Base-by-base conservation (phyloP, 148 eudicot species). In the Rhododendron simsii region DNA sequence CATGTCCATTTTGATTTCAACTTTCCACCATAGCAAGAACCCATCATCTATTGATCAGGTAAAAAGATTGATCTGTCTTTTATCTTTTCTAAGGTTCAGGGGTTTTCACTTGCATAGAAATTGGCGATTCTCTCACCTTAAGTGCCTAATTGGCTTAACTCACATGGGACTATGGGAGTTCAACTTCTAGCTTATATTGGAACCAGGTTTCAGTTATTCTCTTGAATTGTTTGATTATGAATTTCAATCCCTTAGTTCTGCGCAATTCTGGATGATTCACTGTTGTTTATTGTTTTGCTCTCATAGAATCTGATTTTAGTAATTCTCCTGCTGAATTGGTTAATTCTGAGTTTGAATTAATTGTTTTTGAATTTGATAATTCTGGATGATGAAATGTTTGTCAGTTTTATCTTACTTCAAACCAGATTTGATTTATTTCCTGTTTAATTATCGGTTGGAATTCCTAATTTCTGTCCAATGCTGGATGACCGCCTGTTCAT, bases 21-120 rank as follows among this genome's bases (percentile, higher is more conserved):
- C 98, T 81, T 97, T 97, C 81, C 96, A 97, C 86, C 99, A 97
- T 90, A 94, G 91, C 82, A 95, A 91, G 90, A 89, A 84, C 84
- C 98, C 99, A 21, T 92, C 99, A 63, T 95, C 98, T 61, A 95
- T 97, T 86, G 98, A 97, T 93, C 99, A 97, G 99, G 99, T 97
- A 89, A 39, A 82, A 0, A 35, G 21, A 21, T 59, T 51, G 63
- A n/a, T 78, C 18, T 39, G 50, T 48, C 37, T 16, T 20, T 71
- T 61, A 59, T 69, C 44, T 69, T 23, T 69, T 2, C 9, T 35
- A 67, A 26, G 26, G 9, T 84, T 50, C 7, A 21, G 48, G 69
- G n/a, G 35, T 11, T 65, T 20, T 69, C 39, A 35, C 55, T 53
- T 71, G 63, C 37, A 16, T 81, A 48, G 57, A 77, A 78, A 67